Evolutionary conservation across 2,329 filamentous ascomycete species (phyloP).

Genomic region (Talaromyces marneffei): DNA sequence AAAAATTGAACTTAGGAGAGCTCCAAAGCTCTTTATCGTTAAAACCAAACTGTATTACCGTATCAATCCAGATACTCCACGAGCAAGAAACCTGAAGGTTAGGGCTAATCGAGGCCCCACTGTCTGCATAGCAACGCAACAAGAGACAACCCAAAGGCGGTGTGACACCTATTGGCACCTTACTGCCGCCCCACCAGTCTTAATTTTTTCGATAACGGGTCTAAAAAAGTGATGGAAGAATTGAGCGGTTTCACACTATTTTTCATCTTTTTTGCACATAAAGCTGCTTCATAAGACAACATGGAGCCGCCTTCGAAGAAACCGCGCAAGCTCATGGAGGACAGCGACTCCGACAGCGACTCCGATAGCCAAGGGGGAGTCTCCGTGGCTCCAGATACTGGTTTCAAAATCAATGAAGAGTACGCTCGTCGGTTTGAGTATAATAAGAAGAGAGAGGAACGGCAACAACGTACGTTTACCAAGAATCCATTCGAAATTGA

Average conservation of each 20-base stretch:
- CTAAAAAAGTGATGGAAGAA: background rate
- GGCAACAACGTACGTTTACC: slow-evolving; percentile 46
- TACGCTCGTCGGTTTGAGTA: slow-evolving; percentile 87
- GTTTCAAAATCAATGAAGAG: slow-evolving; percentile 80
- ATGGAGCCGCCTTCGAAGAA: slow-evolving; percentile 42
- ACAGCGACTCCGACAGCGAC: slow-evolving; percentile 36
- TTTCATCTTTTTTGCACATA: background rate
- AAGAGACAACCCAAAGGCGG: background rate
- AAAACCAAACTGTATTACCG: too few species aligned
- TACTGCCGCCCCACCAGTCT: slow-evolving; percentile 10
- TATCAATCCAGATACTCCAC: too few species aligned
- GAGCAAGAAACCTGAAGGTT: background rate
- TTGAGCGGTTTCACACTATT: background rate
- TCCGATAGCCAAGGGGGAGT: slow-evolving; percentile 37
- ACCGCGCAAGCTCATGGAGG: slow-evolving; percentile 36
- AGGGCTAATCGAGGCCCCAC: background rate
- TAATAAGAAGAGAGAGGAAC: slow-evolving; percentile 94
- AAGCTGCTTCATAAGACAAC: slow-evolving; percentile 6
- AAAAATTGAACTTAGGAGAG: too few species aligned
- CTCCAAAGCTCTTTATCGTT: too few species aligned
- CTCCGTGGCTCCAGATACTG: slow-evolving; percentile 27
- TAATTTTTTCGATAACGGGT: slow-evolving; percentile 7
- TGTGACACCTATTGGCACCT: background rate
- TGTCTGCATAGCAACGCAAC: too few species aligned
- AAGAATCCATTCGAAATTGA: background rate